These are phyloP conservation scores for Heritiera littoralis DNA, from an alignment of 345 rosid species.

Conservation along the genomic window DNA sequence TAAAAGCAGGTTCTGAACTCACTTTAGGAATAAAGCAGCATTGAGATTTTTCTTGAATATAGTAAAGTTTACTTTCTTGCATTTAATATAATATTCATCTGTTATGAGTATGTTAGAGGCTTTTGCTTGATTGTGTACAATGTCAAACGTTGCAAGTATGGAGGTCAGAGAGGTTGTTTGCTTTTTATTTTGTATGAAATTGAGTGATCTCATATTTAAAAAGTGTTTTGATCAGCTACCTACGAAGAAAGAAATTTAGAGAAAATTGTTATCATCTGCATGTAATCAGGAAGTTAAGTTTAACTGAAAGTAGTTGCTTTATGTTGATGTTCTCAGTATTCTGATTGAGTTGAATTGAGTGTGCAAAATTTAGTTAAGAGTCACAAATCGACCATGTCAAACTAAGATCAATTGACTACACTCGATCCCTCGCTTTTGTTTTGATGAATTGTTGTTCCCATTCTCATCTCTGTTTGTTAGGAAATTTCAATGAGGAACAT, in stretches of 20 bases:
- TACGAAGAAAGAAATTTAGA: neutral
- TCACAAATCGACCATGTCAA: neutral
- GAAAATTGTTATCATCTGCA: neutral
- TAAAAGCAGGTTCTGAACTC: neutral
- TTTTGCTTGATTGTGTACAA: neutral
- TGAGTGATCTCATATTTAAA: neutral
- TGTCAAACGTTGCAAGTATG: neutral
- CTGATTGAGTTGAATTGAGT: neutral
- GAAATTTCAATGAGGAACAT: constrained; percentile 32
- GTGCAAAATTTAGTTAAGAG: neutral
- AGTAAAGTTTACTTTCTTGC: neutral
- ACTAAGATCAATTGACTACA: constrained; percentile 21
- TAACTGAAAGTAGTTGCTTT: constrained; percentile 1
- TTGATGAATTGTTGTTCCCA: constrained; percentile 33
- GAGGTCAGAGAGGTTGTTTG: constrained; percentile 2
- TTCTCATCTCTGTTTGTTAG: constrained; percentile 30
- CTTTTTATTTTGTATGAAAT: neutral
- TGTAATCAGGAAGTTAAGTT: neutral
- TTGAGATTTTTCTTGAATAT: neutral
- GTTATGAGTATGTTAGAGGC: neutral
- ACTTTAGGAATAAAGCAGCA: neutral
- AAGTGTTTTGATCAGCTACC: neutral
- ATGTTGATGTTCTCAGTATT: neutral
- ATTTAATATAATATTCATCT: neutral
- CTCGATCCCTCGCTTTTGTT: constrained; percentile 26